Percentiles rank a stretch among this genome's conserved stretches.
Conservation (phyloP, 257 asterid genomes). For the Solanum pimpinellifolium region DNA sequence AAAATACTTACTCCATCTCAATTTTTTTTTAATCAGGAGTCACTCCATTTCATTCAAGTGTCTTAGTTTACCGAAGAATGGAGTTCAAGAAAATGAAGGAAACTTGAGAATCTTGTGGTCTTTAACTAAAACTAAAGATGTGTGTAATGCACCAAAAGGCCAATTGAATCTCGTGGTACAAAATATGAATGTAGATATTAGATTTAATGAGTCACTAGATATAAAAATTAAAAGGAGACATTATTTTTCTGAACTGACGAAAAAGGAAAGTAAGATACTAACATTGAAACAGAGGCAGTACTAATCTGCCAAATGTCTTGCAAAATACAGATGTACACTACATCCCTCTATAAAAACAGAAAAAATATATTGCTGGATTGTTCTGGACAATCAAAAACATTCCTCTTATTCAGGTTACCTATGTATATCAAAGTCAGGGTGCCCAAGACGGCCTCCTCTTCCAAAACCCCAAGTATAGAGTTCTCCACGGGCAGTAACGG, state of each 20-base stretch:
- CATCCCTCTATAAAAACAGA: background rate
- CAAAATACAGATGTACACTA: background rate
- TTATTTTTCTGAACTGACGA: background rate
- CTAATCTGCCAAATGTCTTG: background rate
- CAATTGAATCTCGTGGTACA: background rate
- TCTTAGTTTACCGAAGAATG: background rate
- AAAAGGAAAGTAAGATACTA: background rate
- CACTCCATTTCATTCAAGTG: background rate
- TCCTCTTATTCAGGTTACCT: slow-evolving; percentile 33
- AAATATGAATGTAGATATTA: background rate
- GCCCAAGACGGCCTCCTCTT: slow-evolving; percentile 98
- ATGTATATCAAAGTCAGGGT: slow-evolving; percentile 93
- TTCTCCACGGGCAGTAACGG: slow-evolving; percentile 76
- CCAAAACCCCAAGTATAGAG: slow-evolving; percentile 99
- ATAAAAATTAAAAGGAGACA: background rate
- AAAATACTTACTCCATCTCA: background rate
- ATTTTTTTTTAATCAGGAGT: background rate
- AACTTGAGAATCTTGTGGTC: background rate
- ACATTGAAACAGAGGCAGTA: background rate
- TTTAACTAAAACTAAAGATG: background rate
- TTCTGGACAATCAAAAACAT: background rate
- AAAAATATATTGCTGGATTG: background rate
- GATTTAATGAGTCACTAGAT: background rate
- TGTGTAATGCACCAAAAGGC: background rate
- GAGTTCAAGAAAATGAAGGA: background rate